These are phyloP conservation scores for Candida sojae DNA, from an alignment of 1,139 yeast genomes.

Conservation along the genomic window DNA sequence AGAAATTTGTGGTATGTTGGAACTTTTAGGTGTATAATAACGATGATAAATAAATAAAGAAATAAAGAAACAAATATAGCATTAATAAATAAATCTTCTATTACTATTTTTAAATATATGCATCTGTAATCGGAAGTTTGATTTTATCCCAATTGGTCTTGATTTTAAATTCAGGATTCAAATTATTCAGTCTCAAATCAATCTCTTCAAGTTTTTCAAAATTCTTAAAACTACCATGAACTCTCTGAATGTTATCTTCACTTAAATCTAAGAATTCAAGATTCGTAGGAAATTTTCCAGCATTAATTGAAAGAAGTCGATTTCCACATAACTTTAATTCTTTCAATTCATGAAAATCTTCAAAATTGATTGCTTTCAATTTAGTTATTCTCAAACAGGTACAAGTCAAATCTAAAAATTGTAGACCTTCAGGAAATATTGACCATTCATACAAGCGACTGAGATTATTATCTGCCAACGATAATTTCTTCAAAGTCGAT, in stretches of 20 bases:
- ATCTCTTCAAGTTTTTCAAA: not conserved
- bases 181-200: not conserved
- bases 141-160: not conserved
- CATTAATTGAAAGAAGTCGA: not conserved
- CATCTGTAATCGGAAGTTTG: not conserved
- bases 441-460: not conserved
- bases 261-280: not conserved
- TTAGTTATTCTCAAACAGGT: not conserved
- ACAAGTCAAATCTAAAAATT: not conserved
- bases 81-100: too few species aligned
- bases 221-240: not conserved
- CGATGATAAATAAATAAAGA: not conserved
- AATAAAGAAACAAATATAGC: not conserved
- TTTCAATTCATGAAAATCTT: not conserved
- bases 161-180: not conserved
- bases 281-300: not conserved
- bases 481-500: not conserved
- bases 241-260: not conserved
- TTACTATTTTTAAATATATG: too few species aligned
- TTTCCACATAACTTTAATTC: not conserved
- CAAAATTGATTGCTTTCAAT: not conserved
- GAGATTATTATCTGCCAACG: not conserved
- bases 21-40: conserved; percentile 56
- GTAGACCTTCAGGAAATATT: not conserved
- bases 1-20: conserved; percentile 91